Conservation (phyloP, 139 green algal species). For the Chlamydomonas schloesseri region DNA sequence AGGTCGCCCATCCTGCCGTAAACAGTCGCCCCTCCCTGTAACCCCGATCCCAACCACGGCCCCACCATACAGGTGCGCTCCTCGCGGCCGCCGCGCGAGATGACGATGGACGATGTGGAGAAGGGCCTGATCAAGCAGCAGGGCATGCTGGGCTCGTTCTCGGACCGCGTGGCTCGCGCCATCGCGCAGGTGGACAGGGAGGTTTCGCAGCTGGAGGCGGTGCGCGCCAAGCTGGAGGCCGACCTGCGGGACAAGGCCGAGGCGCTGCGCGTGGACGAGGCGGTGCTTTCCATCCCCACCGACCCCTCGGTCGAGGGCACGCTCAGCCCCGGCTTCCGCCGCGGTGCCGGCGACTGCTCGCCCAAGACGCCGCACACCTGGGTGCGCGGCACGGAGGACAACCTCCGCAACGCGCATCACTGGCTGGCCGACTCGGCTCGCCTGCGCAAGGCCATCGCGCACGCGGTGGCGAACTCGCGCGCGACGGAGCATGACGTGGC, state of each 20-base stretch:
- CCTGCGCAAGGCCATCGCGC: conserved; percentile 39
- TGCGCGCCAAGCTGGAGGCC: conserved; percentile 49
- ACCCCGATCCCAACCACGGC: too few relatives aligned
- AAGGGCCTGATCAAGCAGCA: conserved; percentile 53
- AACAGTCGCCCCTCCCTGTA: too few relatives aligned
- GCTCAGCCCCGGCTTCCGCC: conserved; percentile 16
- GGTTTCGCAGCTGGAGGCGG: conserved; percentile 47
- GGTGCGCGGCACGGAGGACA: conserved; percentile 55
- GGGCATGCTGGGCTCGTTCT: conserved; percentile 47
- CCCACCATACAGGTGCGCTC: conserved; percentile 42
- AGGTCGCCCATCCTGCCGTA: too few relatives aligned
- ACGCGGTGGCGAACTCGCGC: conserved; percentile 50
- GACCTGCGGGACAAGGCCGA: conserved; percentile 57
- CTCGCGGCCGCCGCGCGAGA: conserved; percentile 38
- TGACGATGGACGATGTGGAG: conserved; percentile 64
- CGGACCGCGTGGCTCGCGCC: conserved; percentile 39
- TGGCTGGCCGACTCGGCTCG: conserved; percentile 52
- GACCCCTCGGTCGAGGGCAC: conserved; percentile 22
- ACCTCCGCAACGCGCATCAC: conserved; percentile 49
- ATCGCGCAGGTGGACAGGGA: conserved; percentile 52
- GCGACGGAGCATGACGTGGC: conserved; percentile 50
- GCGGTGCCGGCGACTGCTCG: background rate
- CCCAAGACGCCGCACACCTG: conserved; percentile 59
- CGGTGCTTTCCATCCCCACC: conserved; percentile 45
- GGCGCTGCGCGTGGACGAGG: conserved; percentile 49